Evolutionary conservation across 352 stramenopile genomes (phyloP).

Genomic region (Phytophthora boehmeriae): DNA sequence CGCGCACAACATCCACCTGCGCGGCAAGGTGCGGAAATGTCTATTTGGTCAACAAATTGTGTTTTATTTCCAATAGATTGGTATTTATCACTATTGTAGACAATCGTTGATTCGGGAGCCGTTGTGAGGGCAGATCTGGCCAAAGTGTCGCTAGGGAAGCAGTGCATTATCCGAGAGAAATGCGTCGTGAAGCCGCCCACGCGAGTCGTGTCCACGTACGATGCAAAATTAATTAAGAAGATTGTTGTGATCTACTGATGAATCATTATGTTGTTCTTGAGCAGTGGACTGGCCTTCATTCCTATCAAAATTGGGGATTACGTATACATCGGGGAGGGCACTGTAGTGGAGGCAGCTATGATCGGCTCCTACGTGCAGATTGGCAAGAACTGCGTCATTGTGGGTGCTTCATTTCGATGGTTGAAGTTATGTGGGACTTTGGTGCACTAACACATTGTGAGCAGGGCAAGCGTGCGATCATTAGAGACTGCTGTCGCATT

Average conservation of each 20-base stretch:
- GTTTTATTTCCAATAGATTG: background rate
- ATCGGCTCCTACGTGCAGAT: constrained; percentile 88
- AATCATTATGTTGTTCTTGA: constrained; percentile 5
- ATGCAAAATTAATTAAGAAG: background rate
- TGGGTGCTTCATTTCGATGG: constrained; percentile 18
- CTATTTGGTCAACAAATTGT: background rate
- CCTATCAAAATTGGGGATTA: constrained; percentile 84
- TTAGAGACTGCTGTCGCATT: constrained; percentile 85
- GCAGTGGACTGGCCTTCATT: constrained; percentile 80
- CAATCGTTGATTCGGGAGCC: constrained; percentile 71
- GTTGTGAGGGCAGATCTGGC: constrained; percentile 85
- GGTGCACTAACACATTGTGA: background rate
- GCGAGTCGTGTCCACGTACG: constrained; percentile 65
- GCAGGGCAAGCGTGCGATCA: constrained; percentile 82
- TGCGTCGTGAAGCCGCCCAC: constrained; percentile 79
- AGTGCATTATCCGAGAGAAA: constrained; percentile 74
- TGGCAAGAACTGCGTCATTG: constrained; percentile 87
- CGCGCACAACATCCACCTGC: constrained; percentile 77
- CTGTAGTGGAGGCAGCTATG: constrained; percentile 82
- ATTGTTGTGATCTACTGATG: constrained; percentile 5
- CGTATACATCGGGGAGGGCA: constrained; percentile 77
- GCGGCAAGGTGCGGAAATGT: constrained; percentile 52
- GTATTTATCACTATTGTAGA: constrained; percentile 28
- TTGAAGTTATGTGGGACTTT: background rate
- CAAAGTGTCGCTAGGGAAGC: constrained; percentile 82